Percentiles rank a stretch among this genome's conserved stretches.
Evolutionary conservation across 1,284 basidiomycete genomes (phyloP).

Genomic region (Wallemia hederae): DNA sequence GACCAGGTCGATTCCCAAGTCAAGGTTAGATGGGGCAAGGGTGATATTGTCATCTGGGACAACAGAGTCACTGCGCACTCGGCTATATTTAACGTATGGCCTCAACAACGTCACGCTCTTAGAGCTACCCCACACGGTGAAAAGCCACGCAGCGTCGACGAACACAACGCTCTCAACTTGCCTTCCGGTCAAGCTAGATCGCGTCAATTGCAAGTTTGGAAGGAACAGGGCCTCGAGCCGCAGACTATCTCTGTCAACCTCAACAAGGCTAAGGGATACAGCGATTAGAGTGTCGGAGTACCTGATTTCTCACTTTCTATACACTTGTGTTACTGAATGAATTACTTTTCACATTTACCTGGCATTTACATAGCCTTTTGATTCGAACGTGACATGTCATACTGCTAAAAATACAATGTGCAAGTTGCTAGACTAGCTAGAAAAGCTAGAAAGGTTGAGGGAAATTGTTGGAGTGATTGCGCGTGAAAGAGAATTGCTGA

Average conservation of each 20-base stretch:
- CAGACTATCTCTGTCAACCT: constrained; percentile 13
- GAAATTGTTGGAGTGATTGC: background rate
- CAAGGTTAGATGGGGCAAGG: constrained; percentile 26
- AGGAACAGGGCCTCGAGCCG: constrained; percentile 25
- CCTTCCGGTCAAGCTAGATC: constrained; percentile 30
- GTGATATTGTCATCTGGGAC: constrained; percentile 41
- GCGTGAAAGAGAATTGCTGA: background rate
- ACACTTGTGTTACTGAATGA: too few relatives aligned
- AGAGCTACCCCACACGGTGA: constrained; percentile 56
- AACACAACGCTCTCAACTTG: constrained; percentile 30
- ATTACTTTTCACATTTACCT: too few relatives aligned
- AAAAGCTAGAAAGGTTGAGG: background rate
- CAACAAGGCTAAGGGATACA: constrained; percentile 26
- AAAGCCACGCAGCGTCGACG: constrained; percentile 38
- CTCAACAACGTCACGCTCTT: constrained; percentile 38
- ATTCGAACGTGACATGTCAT: too few relatives aligned
- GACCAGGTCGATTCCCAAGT: constrained; percentile 29
- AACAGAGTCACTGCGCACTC: constrained; percentile 39
- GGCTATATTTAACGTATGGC: constrained; percentile 48
- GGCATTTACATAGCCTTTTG: background rate
- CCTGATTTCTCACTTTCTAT: too few relatives aligned
- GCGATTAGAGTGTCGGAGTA: constrained; percentile 22
- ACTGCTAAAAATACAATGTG: too few relatives aligned
- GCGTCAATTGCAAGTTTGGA: constrained; percentile 30
- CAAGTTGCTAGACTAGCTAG: background rate